These are phyloP conservation scores for Millerago galiae DNA, from an alignment of 805 yeast species.

Conservation along the genomic window DNA sequence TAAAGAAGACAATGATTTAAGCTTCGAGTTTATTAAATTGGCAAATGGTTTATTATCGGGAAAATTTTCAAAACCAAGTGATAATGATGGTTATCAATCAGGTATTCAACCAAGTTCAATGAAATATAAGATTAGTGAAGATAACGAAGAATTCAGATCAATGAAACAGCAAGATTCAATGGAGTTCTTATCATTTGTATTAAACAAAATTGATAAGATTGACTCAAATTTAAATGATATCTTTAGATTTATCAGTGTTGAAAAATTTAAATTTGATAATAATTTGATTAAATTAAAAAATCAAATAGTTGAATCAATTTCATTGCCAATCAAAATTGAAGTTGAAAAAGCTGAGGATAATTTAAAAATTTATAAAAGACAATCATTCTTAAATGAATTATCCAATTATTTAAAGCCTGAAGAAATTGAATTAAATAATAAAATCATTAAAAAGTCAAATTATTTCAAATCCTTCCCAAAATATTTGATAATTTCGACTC, in stretches of 20 bases:
- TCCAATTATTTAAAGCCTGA: constrained; percentile 49
- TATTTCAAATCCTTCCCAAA: constrained; percentile 63
- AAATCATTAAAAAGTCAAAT: constrained; percentile 18
- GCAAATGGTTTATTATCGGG: constrained; percentile 77
- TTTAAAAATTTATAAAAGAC: constrained; percentile 29
- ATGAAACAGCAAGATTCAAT: constrained; percentile 93
- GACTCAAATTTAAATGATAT: constrained; percentile 32
- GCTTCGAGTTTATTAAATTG: constrained; percentile 71
- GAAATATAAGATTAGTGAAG: constrained; percentile 69
- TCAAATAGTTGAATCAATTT: constrained; percentile 56
- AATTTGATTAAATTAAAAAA: constrained; percentile 48
- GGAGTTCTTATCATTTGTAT: constrained; percentile 71
- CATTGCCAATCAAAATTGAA: constrained; percentile 51
- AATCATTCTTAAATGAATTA: constrained; percentile 37
- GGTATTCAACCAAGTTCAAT: constrained; percentile 77
- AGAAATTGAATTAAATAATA: constrained; percentile 37
- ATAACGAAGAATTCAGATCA: constrained; percentile 77
- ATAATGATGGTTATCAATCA: constrained; percentile 41
- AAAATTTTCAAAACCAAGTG: constrained; percentile 57
- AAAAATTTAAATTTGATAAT: constrained; percentile 50
- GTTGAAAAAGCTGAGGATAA: neutral
- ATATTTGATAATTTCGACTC: constrained; percentile 63
- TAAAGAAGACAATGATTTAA: constrained; percentile 38
- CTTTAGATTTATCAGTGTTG: constrained; percentile 61
- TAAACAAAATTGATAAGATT: constrained; percentile 53